Conservation (phyloP, 495 filamentous ascomycete species). For the Penicillium riverlandense region DNA sequence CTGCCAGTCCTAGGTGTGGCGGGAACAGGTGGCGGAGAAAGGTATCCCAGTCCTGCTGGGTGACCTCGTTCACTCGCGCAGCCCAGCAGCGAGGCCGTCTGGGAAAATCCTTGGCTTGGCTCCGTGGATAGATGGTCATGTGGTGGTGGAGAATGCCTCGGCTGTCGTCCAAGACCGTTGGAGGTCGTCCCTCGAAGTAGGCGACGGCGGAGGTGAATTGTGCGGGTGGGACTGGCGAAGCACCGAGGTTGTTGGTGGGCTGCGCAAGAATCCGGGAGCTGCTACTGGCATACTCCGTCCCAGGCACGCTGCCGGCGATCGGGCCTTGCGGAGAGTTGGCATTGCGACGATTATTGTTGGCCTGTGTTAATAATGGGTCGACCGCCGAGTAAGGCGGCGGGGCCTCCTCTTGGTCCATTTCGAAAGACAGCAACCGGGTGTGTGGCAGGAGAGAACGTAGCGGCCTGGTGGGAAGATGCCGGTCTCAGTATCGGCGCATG, state of each 20-base stretch:
- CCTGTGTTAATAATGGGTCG: constrained; percentile 27
- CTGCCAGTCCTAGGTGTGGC: constrained; percentile 31
- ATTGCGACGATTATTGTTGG: constrained; percentile 11
- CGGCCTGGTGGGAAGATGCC: background rate
- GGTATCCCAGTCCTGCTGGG: constrained; percentile 44
- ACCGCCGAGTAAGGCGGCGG: constrained; percentile 40
- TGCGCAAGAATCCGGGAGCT: constrained; percentile 9
- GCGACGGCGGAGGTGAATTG: constrained; percentile 36
- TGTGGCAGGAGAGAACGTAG: background rate
- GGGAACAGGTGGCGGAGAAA: constrained; percentile 44
- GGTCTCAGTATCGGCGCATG: constrained; percentile 5
- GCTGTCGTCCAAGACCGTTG: constrained; percentile 17
- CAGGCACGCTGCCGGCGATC: constrained; percentile 10
- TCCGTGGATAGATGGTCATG: constrained; percentile 38
- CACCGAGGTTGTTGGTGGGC: background rate
- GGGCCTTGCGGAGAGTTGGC: constrained; percentile 7
- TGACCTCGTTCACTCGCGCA: constrained; percentile 28
- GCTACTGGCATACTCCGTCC: constrained; percentile 11
- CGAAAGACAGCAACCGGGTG: background rate
- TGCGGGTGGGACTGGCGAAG: constrained; percentile 12
- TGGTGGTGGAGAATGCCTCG: constrained; percentile 28
- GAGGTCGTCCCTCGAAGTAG: constrained; percentile 39
- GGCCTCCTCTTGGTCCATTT: constrained; percentile 37
- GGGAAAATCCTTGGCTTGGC: constrained; percentile 39
- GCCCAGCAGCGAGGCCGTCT: constrained; percentile 39